Base-by-base conservation (phyloP, 2,329 filamentous ascomycete species). In the Colletotrichum musicola region DNA sequence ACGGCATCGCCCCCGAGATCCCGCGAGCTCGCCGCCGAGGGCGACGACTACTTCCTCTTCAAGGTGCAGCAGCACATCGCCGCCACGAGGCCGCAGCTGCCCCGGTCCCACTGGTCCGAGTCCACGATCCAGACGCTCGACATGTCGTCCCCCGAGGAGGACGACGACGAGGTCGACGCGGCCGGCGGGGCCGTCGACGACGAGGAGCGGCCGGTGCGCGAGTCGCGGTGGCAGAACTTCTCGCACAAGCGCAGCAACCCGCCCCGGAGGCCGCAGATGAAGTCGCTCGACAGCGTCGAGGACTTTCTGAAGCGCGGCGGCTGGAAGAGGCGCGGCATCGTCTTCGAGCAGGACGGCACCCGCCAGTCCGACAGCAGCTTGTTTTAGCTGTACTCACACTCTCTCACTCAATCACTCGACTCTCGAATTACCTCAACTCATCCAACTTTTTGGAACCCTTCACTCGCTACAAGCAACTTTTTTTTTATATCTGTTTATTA, bases 261-360 rank as follows among this genome's bases (percentile, higher is more conserved):
- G 40, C 61, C 62, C 12, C 75, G 73, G 67, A 74, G 81, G 16
- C 81, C 81, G n/a, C 76, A 77, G 13, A 78, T 82, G 74, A 76
- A 77, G 72, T 76, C 78, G 10, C 73, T 79, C 35, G 70, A 72
- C 49, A 71, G 68, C 58, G 77, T 83, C 71, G 80, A 83, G 55
- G 76, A 82, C 72, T 81, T 81, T 42, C 76, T 81, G 71, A 81
- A 81, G 75, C 79, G 80, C 16, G 80, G 81, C 44, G 80, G 81
- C 40, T 83, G 81, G 81, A 83, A 83, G 77, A 76, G 81, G 62
- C 75, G 80, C 13, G 81, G 80, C 57, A 78, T 83, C 49, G 75
- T 82, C 74, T 82, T 83, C 64, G 74, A 79, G 63, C 71, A 75
- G 38, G 75, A 80, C 30, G 79, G 80, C 38, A 50, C 27, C 38